A percentile compares a stretch with the other conserved stretches of the same genome.
phyloP scores from a whole-genome alignment of 345 rosid genomes.

The Reutealis trisperma region DNA sequence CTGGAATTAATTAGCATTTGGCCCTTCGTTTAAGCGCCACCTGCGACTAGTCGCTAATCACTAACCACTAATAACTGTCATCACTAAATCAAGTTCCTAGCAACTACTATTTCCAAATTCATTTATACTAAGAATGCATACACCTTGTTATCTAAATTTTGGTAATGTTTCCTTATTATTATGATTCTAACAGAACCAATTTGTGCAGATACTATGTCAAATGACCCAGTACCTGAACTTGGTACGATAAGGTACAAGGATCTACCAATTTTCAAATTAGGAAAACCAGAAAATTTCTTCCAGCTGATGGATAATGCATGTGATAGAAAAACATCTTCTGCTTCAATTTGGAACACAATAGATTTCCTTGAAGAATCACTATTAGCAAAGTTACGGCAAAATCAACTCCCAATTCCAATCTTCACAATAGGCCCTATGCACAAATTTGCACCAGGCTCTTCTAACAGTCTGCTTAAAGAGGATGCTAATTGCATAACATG shows the following conservation, averaged over 20 bases:
- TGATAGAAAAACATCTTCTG: constrained; percentile 18
- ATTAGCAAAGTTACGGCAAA: constrained; percentile 18
- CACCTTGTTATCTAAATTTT: no score
- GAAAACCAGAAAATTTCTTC: constrained; percentile 5
- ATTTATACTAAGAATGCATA: no score
- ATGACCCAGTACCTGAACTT: constrained; percentile 15
- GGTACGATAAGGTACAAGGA: constrained; percentile 30
- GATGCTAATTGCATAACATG: constrained; percentile 38
- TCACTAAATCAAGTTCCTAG: no score
- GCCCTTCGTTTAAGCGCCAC: no score
- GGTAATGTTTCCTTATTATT: no score
- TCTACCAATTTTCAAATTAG: constrained; percentile 21
- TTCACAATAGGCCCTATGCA: constrained; percentile 39
- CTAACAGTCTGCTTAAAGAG: constrained; percentile 27
- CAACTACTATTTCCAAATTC: no score
- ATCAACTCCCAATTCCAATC: constrained; percentile 22
- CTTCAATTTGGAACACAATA: constrained; percentile 30
- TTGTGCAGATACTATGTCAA: constrained; percentile 20
- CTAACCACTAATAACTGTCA: no score
- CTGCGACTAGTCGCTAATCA: no score
- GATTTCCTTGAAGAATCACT: constrained; percentile 34
- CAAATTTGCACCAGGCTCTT: constrained; percentile 30
- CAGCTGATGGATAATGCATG: background rate
- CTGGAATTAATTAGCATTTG: no score
- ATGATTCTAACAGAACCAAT: no score